Base-by-base conservation (phyloP, 257 asterid genomes). In the Apocynum venetum region DNA sequence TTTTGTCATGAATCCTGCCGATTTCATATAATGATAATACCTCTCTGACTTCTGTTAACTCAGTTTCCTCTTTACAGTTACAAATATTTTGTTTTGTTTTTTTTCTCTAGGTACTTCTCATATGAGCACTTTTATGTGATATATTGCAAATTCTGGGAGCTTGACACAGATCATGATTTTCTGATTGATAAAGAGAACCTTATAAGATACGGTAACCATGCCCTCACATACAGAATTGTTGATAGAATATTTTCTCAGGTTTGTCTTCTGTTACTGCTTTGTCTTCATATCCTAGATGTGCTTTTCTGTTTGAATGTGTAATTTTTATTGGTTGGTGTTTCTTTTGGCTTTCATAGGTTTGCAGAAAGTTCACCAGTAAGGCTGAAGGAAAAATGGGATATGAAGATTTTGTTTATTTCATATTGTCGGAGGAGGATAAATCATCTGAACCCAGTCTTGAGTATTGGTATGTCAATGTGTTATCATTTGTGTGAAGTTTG, bases 91-190 rank as follows among this genome's bases (percentile, higher is more conserved):
- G 48, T 48, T 79, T 60, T 79, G 15, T 79, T 76, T 78, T 80
- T 25, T 57, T 83, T 77, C 85, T 86, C 73, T 93, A 96, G 99
- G 92, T 96, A 91, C 89, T 96, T 96, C 91, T 96, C 99, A 17
- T 96, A 96, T 77, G 98, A 96, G 84, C 99, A 96, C 86, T 96
- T 96, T 82, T 96, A 96, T 75, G 99, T 96, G 88, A 96, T 96
- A 89, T 96, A 96, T 84, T 96, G 99, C 97, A 96, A 96, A 89
- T 96, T 96, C 80, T 96, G 99, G 99, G 99, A 96, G 92, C 97
- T 96, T 85, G 99, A 96, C 77, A 86, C 97, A 17, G 99, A 96
- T 87, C 99, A 96, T 79, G 99, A 96, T 84, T 96, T 96, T 85
- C 88, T 91, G 84, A 96, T 96, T 67, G 99, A 96, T 83, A 96